Conservation (phyloP, 116 monocot species). For the Cymodocea nodosa region DNA sequence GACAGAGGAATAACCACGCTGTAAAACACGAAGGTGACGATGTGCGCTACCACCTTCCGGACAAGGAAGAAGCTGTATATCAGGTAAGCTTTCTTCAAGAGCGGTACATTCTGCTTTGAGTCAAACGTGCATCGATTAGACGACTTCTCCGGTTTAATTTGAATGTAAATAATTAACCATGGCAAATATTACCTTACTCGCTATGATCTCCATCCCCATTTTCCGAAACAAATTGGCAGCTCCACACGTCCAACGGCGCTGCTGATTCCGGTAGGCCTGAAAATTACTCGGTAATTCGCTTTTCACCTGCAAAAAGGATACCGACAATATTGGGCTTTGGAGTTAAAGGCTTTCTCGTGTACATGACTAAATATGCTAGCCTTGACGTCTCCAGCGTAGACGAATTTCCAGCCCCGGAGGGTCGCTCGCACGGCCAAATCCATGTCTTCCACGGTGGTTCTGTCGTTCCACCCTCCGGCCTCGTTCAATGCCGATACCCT, state of each 20-base stretch:
- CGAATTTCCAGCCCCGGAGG: slow-evolving; percentile 82
- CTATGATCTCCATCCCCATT: slow-evolving; percentile 28
- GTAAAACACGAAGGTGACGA: slow-evolving; percentile 29
- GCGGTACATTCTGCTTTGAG: slow-evolving; percentile 23
- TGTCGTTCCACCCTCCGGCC: slow-evolving; percentile 84
- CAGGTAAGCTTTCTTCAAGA: slow-evolving; percentile 27
- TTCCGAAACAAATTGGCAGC: slow-evolving; percentile 36
- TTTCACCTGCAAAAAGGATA: slow-evolving; percentile 16
- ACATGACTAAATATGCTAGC: slow-evolving; percentile 4
- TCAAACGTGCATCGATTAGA: not conserved
- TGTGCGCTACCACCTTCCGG: slow-evolving; percentile 23
- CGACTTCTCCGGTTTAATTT: too few relatives aligned
- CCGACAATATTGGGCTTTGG: too few relatives aligned
- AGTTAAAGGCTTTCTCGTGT: too few relatives aligned
- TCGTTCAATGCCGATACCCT: slow-evolving; percentile 66
- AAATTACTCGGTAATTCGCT: slow-evolving; percentile 36
- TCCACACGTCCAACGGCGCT: slow-evolving; percentile 41
- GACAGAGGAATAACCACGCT: slow-evolving; percentile 26
- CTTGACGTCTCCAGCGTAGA: slow-evolving; percentile 43
- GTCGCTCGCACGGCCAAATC: slow-evolving; percentile 83
- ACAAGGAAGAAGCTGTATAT: slow-evolving; percentile 35
- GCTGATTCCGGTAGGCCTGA: slow-evolving; percentile 16
- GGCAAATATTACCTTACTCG: slow-evolving; percentile 11
- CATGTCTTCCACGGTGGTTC: slow-evolving; percentile 96
- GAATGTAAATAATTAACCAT: not conserved